These are phyloP conservation scores for Paramecium primaurelia DNA, from an alignment of 73 alveolate genomes.

Conservation along the genomic window DNA sequence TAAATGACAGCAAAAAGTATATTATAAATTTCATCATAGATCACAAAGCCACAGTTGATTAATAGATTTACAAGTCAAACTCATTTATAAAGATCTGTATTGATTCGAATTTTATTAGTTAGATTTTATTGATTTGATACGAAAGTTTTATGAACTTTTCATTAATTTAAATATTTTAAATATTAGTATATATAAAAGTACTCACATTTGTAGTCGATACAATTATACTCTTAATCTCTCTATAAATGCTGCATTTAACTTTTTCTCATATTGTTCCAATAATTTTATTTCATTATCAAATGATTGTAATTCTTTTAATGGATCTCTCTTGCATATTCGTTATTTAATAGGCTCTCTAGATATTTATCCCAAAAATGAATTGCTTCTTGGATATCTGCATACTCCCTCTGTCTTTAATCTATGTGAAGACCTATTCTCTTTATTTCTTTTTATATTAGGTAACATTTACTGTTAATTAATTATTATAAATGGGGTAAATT, in stretches of 20 bases:
- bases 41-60: slow-evolving; percentile 62
- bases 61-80: slow-evolving; percentile 48
- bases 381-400: neutral
- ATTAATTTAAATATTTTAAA: neutral
- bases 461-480: neutral
- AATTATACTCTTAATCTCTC: neutral
- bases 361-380: neutral
- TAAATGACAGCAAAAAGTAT: slow-evolving; percentile 75
- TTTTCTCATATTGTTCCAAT: neutral
- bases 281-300: neutral
- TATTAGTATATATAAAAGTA: neutral
- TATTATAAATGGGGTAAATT: neutral
- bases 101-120: neutral
- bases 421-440: neutral
- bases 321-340: neutral
- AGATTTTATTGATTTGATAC: neutral
- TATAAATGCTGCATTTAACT: neutral
- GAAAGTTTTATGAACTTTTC: neutral
- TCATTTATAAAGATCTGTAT: neutral
- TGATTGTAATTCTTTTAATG: neutral
- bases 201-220: neutral
- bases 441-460: neutral
- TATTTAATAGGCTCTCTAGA: neutral
- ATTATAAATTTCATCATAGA: neutral
- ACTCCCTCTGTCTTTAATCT: neutral